Base-by-base conservation (phyloP, 768 basidiomycete species). In the Termitomyces sp. region DNA sequence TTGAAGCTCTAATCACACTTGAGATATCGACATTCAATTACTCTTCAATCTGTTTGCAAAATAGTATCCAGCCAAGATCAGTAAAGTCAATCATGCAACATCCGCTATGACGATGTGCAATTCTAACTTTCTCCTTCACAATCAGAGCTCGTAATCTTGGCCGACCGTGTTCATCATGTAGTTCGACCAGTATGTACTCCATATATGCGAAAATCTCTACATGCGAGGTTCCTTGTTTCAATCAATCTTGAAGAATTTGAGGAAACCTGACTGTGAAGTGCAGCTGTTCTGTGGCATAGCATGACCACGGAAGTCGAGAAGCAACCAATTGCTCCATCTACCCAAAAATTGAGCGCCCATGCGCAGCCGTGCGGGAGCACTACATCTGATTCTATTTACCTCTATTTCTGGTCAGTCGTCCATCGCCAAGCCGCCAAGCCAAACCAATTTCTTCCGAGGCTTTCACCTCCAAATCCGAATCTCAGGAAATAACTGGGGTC, bases 371-470 rank as follows among this genome's bases (percentile, higher is more conserved):
- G 18, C n/a, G 38, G 36, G 14, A n/a, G 2, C 12, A 2, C 13
- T 32, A 33, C 55, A 49, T 49, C 46, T 40, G 40, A 50, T 57
- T 33, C 13, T 13, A 41, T 38, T 49, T 56, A 36, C 33, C n/a
- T 28, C 14, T 36, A 33, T 38, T 9, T 35, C 10, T 50, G 8
- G 58, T 43, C 50, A 33, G 50, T 48, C 58, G 12, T 16, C 14
- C 46, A 28, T 35, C 40, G 58, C 58, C 58, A 59, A 59, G 58
- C 16, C n/a, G 57, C 57, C 51, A 53, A 59, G 58, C 28, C 20
- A 16, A 30, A n/a, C 8, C 23, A n/a, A 57, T 32, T 49, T 43
- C 16, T 47, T 46, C 32, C 50, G 41, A 43, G 7, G 5, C 4
- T 23, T 26, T 9, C 51, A 9, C 28, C 33, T n/a, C n/a, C 41